A percentile compares a stretch with the other conserved stretches of the same genome.
Conservation (phyloP, 768 basidiomycete species). For the Leucocoprinus birnbaumii region DNA sequence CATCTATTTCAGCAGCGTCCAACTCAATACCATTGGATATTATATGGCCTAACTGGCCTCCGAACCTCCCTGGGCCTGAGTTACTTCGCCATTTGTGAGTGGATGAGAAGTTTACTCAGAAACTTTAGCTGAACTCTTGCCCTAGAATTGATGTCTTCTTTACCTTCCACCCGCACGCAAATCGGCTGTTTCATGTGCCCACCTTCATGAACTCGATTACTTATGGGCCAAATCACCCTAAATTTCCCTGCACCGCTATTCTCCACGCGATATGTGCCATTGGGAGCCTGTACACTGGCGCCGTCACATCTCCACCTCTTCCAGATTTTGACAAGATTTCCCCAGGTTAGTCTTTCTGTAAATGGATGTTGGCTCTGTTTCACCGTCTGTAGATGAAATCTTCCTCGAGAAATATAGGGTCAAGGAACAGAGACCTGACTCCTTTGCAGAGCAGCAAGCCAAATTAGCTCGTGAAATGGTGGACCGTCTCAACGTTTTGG, state of each 20-base stretch:
- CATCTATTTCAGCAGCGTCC: slow-evolving; percentile 21
- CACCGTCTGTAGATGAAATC: slow-evolving; percentile 43
- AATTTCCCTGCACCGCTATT: slow-evolving; percentile 68
- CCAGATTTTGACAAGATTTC: slow-evolving; percentile 46
- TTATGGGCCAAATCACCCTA: slow-evolving; percentile 63
- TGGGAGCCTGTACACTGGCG: slow-evolving; percentile 73
- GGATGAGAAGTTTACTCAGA: background rate
- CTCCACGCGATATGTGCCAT: slow-evolving; percentile 88
- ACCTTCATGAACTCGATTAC: slow-evolving; percentile 64
- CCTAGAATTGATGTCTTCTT: slow-evolving; percentile 77
- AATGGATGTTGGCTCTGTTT: background rate
- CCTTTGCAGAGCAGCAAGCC: slow-evolving; percentile 67
- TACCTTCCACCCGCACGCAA: slow-evolving; percentile 69
- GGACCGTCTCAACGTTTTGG: slow-evolving; percentile 44
- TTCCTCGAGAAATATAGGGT: slow-evolving; percentile 44
- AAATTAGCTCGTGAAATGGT: slow-evolving; percentile 49
- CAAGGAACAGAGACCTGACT: slow-evolving; percentile 46
- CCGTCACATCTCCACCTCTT: slow-evolving; percentile 53
- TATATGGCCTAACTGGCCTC: slow-evolving; percentile 60
- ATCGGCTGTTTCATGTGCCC: slow-evolving; percentile 63
- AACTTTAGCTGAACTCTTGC: background rate
- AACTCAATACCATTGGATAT: no score
- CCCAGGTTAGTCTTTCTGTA: slow-evolving; percentile 31
- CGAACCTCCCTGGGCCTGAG: slow-evolving; percentile 56
- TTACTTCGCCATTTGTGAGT: slow-evolving; percentile 65